These are phyloP conservation scores for Beauveria rudraprayagi DNA, from an alignment of 2,329 filamentous ascomycete genomes.

Conservation along the genomic window DNA sequence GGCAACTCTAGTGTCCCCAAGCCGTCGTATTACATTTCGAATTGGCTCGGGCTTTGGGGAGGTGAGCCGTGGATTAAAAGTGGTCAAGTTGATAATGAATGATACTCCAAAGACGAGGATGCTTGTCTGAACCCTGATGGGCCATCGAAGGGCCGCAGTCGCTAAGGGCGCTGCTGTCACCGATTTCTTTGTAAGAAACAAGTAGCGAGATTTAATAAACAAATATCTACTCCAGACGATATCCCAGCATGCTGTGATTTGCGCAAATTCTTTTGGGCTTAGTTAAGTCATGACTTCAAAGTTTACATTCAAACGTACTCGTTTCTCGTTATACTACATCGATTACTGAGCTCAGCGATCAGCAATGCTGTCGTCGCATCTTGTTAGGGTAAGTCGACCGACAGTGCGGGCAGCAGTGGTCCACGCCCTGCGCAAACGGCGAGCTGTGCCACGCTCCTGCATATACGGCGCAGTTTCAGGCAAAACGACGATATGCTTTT, in stretches of 20 bases:
- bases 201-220: constrained; percentile 5
- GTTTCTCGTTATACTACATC: too few species aligned
- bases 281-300: too few species aligned
- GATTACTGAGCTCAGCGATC: neutral
- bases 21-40: neutral
- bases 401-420: neutral
- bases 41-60: neutral
- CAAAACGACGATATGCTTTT: neutral
- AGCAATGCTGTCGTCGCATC: neutral
- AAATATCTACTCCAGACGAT: neutral
- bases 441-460: constrained; percentile 2
- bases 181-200: neutral
- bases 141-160: neutral
- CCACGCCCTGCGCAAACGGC: neutral
- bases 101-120: neutral
- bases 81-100: neutral
- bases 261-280: too few species aligned
- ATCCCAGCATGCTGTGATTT: neutral
- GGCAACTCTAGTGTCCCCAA: neutral
- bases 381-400: neutral
- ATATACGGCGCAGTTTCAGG: constrained; percentile 1
- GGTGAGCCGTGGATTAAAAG: neutral
- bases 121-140: neutral
- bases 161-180: neutral
- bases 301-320: neutral